Base-by-base conservation (phyloP, 148 eudicot species). In the Talinum fruticosum region DNA sequence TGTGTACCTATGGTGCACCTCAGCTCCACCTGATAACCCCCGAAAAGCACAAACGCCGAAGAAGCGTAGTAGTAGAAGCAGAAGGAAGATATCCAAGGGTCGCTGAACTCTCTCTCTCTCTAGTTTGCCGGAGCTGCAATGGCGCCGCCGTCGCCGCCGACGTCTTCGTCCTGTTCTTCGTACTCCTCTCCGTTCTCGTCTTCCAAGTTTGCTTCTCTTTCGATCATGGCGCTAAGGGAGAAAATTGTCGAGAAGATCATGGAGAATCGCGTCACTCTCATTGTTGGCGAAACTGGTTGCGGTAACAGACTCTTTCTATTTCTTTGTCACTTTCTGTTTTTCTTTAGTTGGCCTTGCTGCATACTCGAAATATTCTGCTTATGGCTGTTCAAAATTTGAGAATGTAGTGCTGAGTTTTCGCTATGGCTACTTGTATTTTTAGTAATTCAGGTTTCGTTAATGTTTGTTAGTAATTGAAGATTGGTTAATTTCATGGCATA, bases 231-330 rank as follows among this genome's bases (percentile, higher is more conserved):
- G 0, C 76, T 95, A 74, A 84, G 85, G 75, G 79, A 81, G 8
- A 95, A 87, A 79, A 95, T 95, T 73, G 90, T 95, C 1, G 87
- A 84, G 33, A 95, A 95, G 73, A 92, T 95, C 44, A 74, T 75
- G 79, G 91, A 92, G 81, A 95, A 95, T 89, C 91, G 98, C 59
- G 97, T 95, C 74, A 95, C 98, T 74, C 83, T 95, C 37, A 92
- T 95, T 80, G 89, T 95, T 49, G 98, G 98, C 35, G 98, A 95
- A 84, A 85, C 98, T 19, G 98, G 98, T 44, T 95, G 98, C 76
- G 98, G 98, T 95, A 86, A n/a, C 15, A 35, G 2, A 49, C 64
- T 34, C 29, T 1, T 6, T 34, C 47, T 32, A n/a, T 45, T 13
- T 21, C 32, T 49, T 18, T 66, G 21, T 68, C 24, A 66, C 57